Evolutionary conservation across 1,284 basidiomycete genomes (phyloP).

Genomic region (Rhodotorula sp.): DNA sequence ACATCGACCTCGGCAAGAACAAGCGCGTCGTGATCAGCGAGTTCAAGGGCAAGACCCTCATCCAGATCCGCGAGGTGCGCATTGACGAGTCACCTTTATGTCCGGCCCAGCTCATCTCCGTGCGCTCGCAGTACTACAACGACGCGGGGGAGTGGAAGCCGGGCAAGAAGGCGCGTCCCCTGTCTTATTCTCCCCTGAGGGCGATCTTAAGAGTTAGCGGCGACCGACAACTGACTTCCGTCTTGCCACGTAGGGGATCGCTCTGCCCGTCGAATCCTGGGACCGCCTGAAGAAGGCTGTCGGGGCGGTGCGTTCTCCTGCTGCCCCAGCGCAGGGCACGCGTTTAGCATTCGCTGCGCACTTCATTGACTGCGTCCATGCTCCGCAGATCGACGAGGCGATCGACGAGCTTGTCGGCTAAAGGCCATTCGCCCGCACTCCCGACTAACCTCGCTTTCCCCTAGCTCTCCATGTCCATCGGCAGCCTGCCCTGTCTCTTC

Average conservation of each 20-base stretch:
- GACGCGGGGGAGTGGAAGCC: slow-evolving; percentile 38
- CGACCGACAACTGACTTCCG: too few species aligned
- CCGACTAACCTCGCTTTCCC: too few species aligned
- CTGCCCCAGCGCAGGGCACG: too few species aligned
- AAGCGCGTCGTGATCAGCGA: slow-evolving; percentile 32
- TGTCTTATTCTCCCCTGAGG: background rate
- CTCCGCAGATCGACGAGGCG: slow-evolving; percentile 5
- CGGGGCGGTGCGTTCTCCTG: slow-evolving; percentile 5
- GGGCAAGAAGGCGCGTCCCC: slow-evolving; percentile 34
- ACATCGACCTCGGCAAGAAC: slow-evolving; percentile 17
- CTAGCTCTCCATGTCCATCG: too few species aligned
- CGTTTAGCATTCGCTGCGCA: too few species aligned
- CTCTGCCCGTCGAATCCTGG: slow-evolving; percentile 32
- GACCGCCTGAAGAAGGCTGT: slow-evolving; percentile 34
- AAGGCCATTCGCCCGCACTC: too few species aligned
- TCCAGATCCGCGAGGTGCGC: slow-evolving; percentile 42
- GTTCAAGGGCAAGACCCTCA: slow-evolving; percentile 28
- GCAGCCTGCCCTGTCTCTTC: too few species aligned
- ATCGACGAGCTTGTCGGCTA: slow-evolving; percentile 8
- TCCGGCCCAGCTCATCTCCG: background rate
- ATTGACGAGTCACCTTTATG: too few species aligned
- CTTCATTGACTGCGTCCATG: background rate
- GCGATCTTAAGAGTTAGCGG: background rate
- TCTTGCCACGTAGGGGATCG: slow-evolving; percentile 18
- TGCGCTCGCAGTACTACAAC: slow-evolving; percentile 30